Conservation (phyloP, 2,329 filamentous ascomycete genomes). For the Curvularia sp. region DNA sequence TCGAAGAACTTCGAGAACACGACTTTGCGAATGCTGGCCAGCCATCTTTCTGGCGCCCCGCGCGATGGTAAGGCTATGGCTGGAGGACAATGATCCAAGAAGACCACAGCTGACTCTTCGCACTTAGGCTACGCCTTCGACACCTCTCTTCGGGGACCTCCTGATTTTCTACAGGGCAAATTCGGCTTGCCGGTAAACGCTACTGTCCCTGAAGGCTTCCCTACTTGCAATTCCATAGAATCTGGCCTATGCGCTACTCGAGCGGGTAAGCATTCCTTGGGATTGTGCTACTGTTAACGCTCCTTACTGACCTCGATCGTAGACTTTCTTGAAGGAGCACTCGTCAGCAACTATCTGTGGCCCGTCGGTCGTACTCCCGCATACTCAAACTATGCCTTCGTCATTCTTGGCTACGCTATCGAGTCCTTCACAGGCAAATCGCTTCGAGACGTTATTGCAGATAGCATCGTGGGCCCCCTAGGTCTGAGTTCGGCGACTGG, state of each 20-base stretch:
- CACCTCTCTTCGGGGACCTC: neutral
- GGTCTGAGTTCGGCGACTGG: neutral
- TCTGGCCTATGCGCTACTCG: neutral
- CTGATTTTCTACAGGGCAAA: neutral
- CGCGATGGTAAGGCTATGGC: neutral
- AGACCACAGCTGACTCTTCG: neutral
- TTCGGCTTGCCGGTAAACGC: neutral
- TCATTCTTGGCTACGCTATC: slow-evolving; percentile 2
- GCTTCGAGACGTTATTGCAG: slow-evolving; percentile 1
- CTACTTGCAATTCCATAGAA: neutral
- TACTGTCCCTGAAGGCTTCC: slow-evolving; percentile 1
- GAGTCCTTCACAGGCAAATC: slow-evolving; percentile 1
- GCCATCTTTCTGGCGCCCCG: neutral
- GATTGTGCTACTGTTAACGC: neutral
- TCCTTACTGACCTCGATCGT: neutral
- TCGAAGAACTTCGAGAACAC: slow-evolving; percentile 1
- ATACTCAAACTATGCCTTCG: slow-evolving; percentile 1
- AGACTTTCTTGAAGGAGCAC: neutral
- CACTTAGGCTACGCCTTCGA: slow-evolving; percentile 1
- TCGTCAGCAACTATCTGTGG: neutral
- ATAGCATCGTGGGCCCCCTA: neutral
- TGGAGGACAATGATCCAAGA: neutral
- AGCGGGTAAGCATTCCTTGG: neutral
- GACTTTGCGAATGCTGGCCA: neutral
- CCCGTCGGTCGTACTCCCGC: neutral